Evolutionary conservation across 2,329 filamentous ascomycete species (phyloP).

Genomic region (Epichloe uncinata): DNA sequence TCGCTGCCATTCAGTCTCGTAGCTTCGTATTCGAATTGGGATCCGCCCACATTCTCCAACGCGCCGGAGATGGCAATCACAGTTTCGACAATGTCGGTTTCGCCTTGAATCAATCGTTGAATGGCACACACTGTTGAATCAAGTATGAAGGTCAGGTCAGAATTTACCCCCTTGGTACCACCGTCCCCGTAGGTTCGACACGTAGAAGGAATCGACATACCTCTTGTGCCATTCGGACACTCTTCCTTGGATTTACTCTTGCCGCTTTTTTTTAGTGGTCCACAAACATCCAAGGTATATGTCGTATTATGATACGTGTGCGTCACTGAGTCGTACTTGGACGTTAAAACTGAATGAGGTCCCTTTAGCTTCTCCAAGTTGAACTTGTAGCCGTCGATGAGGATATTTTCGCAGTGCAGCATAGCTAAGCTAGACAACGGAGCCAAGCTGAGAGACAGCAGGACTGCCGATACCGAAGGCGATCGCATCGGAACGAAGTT

Average conservation of each 20-base stretch:
- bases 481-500: conserved; percentile 23
- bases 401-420: conserved; percentile 49
- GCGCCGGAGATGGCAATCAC: conserved; percentile 66
- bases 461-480: conserved; percentile 22
- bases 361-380: conserved; percentile 51
- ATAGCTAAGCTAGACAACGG: conserved; percentile 30
- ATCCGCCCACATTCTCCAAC: conserved; percentile 44
- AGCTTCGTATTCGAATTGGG: conserved; percentile 49
- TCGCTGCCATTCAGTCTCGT: conserved; percentile 52
- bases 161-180: background rate
- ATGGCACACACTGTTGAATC: conserved; percentile 57
- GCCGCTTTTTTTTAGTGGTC: conserved; percentile 46
- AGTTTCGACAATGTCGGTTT: conserved; percentile 34
- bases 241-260: conserved; percentile 40
- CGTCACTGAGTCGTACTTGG: conserved; percentile 36
- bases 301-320: conserved; percentile 53
- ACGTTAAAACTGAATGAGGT: conserved; percentile 54
- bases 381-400: conserved; percentile 45
- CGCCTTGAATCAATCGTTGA: conserved; percentile 39
- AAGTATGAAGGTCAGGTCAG: background rate
- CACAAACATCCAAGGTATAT: conserved; percentile 70
- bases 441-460: conserved; percentile 25
- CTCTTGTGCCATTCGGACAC: conserved; percentile 57
- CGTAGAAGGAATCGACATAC: conserved; percentile 26
- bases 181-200: background rate